Evolutionary conservation across 73 alveolate genomes (phyloP), one percentile per base, ranked within the genome.

Genomic region (Urostyla sp.): DNA sequence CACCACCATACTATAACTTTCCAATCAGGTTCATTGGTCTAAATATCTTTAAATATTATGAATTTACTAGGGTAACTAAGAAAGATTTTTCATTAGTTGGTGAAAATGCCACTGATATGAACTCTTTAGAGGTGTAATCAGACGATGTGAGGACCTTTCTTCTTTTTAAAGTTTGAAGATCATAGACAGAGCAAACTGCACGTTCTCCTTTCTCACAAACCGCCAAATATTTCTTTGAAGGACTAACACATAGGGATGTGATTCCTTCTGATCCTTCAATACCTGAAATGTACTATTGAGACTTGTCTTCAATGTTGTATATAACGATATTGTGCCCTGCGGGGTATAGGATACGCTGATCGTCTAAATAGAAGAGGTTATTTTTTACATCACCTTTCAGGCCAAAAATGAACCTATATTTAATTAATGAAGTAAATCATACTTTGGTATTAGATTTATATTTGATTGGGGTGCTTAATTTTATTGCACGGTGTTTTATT

Each of bases 241-340:
- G 95, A 40, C 94, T 75, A 40, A 90, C 56, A 27, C 95, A 77
- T 46, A 90, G 23, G 11, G 94, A 87, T 20, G 95, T 87, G 60
- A 92, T 92, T 51, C 98, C 96, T 28, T 85, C 93, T 5, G 88
- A 60, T 28, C 96, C 98, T 50, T 92, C 98, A 11, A 82, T 50
- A 69, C 96, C 94, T 21, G 94, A 82, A 53, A 78, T 83, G 21
- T 85, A 58, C 31, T 30, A 40, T 72, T 90, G 94, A 23, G 89
- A 38, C 73, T 80, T 86, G 61, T 90, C 94, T 46, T 92, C 98
- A 4, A 75, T 69, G 87, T 60, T 80, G 91, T 86, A 90, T 37
- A 90, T 72, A 53, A 96, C 95, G 52, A 96, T 78, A 60, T 96
- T 94, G 89, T 94, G 98, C 36, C 99, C 99, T 31, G 98, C 95